Conservation (phyloP, 2,329 filamentous ascomycete species). For the Talaromyces atroroseus region DNA sequence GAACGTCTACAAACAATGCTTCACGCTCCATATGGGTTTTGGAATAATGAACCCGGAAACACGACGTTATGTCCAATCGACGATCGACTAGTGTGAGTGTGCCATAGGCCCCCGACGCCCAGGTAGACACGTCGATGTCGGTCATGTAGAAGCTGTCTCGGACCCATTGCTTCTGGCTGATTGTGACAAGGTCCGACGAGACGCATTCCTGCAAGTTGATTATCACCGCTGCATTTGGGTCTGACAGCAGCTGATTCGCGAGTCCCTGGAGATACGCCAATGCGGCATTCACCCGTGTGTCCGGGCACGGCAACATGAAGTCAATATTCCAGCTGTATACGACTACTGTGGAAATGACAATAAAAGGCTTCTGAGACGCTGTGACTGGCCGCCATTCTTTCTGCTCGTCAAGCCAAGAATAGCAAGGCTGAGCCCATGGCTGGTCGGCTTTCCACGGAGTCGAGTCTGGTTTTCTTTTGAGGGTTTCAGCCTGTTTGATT, state of each 20-base stretch:
- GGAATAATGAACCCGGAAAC: constrained; percentile 50
- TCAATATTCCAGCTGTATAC: constrained; percentile 44
- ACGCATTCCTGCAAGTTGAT: constrained; percentile 53
- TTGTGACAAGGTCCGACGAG: constrained; percentile 40
- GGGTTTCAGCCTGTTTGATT: not conserved
- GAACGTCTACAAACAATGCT: constrained; percentile 51
- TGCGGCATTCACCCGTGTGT: constrained; percentile 39
- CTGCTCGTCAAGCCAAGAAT: constrained; percentile 14
- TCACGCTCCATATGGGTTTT: constrained; percentile 49
- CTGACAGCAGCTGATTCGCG: constrained; percentile 16
- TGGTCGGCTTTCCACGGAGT: constrained; percentile 19
- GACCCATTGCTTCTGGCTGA: constrained; percentile 45
- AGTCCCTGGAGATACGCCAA: constrained; percentile 32
- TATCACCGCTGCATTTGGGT: constrained; percentile 26
- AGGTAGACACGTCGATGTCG: constrained; percentile 41
- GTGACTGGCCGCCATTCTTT: constrained; percentile 13
- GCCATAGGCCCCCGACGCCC: constrained; percentile 47
- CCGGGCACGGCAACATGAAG: constrained; percentile 34
- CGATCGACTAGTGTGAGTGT: constrained; percentile 50
- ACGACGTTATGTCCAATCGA: constrained; percentile 38
- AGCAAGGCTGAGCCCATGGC: constrained; percentile 19
- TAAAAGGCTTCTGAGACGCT: not conserved
- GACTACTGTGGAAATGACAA: not conserved
- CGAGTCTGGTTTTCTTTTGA: not conserved
- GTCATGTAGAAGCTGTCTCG: constrained; percentile 45